These are phyloP conservation scores for Mucor plumbeus DNA, from an alignment of 371 early-diverging fungal species.

Conservation along the genomic window DNA sequence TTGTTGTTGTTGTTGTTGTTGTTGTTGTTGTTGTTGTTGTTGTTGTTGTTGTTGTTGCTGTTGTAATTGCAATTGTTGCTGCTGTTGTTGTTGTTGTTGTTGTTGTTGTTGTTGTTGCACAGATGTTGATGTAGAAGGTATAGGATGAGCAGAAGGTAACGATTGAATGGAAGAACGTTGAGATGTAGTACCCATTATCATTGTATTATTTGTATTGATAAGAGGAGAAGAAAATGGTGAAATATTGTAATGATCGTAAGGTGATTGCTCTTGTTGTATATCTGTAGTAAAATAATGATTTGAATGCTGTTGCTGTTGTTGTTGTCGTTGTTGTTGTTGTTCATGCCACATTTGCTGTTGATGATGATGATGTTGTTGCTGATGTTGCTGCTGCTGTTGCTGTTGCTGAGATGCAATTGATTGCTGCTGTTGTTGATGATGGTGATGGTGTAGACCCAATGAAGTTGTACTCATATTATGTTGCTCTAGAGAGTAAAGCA, in stretches of 20 bases:
- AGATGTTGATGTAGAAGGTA: constrained; percentile 15
- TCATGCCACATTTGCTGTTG: constrained; percentile 4
- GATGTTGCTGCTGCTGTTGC: constrained; percentile 4
- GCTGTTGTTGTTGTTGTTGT: background rate
- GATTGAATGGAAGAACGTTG: constrained; percentile 14
- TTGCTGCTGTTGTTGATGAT: background rate
- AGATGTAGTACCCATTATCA: constrained; percentile 7
- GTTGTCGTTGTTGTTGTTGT: constrained; percentile 3
- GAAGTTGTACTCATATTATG: background rate
- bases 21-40: constrained; percentile 6
- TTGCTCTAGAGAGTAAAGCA: constrained; percentile 12
- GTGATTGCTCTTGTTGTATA: constrained; percentile 9
- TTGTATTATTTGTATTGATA: background rate
- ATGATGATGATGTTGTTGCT: background rate
- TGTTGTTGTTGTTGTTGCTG: background rate
- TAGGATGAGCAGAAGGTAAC: constrained; percentile 12
- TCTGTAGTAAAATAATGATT: background rate
- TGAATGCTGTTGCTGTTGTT: constrained; percentile 4
- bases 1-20: constrained; percentile 10
- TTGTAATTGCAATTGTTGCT: no score
- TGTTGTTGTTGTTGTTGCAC: background rate
- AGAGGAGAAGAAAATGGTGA: constrained; percentile 14
- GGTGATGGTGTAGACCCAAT: background rate
- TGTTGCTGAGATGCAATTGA: constrained; percentile 2
- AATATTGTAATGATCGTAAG: background rate